phyloP scores from a whole-genome alignment of 371 early-diverging fungal genomes.

The Syncephalastrum monosporum region DNA sequence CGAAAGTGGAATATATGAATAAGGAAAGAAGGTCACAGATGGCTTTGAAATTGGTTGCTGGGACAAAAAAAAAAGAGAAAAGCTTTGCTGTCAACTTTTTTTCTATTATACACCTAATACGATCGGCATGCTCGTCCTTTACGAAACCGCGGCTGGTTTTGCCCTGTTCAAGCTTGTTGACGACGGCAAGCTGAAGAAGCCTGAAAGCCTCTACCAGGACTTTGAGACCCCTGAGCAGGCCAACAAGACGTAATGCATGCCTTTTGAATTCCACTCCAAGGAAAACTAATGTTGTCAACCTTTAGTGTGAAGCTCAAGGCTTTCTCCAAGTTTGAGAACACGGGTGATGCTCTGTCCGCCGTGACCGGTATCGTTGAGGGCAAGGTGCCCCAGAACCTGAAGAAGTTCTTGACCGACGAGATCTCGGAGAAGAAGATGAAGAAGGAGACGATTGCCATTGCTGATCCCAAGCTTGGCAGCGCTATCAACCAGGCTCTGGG shows the following conservation, averaged over 20 bases:
- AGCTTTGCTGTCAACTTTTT: no score
- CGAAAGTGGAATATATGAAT: no score
- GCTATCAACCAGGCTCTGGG: slow-evolving; percentile 92
- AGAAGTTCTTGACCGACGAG: slow-evolving; percentile 84
- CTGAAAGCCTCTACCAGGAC: slow-evolving; percentile 73
- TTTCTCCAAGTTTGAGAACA: slow-evolving; percentile 96
- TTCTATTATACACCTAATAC: background rate
- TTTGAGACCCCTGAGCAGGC: slow-evolving; percentile 80
- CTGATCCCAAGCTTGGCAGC: slow-evolving; percentile 92
- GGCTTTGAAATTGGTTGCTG: no score
- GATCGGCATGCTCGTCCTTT: slow-evolving; percentile 73
- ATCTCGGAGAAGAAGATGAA: slow-evolving; percentile 81
- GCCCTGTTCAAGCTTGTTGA: slow-evolving; percentile 86
- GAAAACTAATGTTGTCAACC: background rate
- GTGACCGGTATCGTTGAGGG: slow-evolving; percentile 95
- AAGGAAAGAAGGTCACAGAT: no score
- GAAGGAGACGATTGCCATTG: slow-evolving; percentile 90
- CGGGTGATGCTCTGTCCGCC: slow-evolving; percentile 92
- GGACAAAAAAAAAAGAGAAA: no score
- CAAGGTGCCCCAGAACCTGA: slow-evolving; percentile 89
- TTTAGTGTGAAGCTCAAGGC: slow-evolving; percentile 87
- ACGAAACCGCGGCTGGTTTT: slow-evolving; percentile 89
- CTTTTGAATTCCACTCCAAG: background rate
- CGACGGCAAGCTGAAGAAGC: slow-evolving; percentile 76
- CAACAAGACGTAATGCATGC: slow-evolving; percentile 64